Conservation (phyloP, 257 asterid genomes). For the Solanum paucissectum region DNA sequence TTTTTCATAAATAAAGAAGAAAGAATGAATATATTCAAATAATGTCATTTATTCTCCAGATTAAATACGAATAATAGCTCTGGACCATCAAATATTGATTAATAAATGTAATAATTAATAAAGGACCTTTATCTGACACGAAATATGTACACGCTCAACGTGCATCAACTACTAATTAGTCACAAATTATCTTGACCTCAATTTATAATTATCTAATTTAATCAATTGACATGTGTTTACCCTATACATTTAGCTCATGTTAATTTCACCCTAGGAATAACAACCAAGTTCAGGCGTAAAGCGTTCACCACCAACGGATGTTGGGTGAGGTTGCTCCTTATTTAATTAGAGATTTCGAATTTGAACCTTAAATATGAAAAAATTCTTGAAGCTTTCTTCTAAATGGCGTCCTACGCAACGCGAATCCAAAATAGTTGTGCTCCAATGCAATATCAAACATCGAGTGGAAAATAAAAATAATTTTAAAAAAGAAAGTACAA, state of each 20-base stretch:
- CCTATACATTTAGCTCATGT: not conserved
- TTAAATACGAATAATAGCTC: not conserved
- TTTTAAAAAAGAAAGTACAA: no score
- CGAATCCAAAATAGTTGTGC: no score
- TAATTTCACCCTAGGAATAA: not conserved
- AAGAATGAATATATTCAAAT: not conserved
- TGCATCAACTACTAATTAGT: not conserved
- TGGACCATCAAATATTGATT: not conserved
- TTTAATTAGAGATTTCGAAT: no score
- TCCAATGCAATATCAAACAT: no score
- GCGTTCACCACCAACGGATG: no score
- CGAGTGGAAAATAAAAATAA: not conserved
- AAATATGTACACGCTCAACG: not conserved
- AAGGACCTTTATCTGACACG: not conserved
- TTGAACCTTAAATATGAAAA: no score
- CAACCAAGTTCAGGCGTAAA: not conserved
- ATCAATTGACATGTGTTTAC: not conserved
- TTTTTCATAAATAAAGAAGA: not conserved
- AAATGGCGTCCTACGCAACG: fast-evolving
- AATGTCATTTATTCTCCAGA: not conserved
- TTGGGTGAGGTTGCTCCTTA: no score
- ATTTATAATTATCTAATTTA: not conserved
- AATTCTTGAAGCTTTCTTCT: no score
- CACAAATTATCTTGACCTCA: not conserved
- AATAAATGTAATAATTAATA: not conserved